Evolutionary conservation across 2,329 filamentous ascomycete genomes (phyloP).

Genomic region (Pyricularia grisea): DNA sequence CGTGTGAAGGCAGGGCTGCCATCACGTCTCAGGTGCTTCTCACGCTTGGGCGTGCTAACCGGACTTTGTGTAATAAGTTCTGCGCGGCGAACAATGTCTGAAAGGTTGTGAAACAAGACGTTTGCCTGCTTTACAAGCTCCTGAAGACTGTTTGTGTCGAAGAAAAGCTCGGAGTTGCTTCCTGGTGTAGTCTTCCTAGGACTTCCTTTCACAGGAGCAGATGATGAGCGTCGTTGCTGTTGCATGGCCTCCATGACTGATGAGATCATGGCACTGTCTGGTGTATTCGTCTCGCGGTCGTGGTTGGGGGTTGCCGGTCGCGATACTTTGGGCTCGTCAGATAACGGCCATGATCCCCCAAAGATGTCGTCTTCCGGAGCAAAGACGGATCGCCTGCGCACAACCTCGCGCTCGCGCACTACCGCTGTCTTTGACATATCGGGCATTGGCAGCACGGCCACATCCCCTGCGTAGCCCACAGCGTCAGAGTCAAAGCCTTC

Average conservation of each 20-base stretch:
- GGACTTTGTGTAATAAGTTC: slow-evolving; percentile 51
- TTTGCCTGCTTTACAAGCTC: slow-evolving; percentile 55
- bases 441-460: slow-evolving; percentile 30
- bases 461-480: slow-evolving; percentile 32
- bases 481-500: slow-evolving; percentile 37
- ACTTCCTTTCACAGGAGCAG: slow-evolving; percentile 26
- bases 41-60: slow-evolving; percentile 36
- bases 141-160: slow-evolving; percentile 60
- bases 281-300: slow-evolving; percentile 15
- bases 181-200: slow-evolving; percentile 22
- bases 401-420: slow-evolving; percentile 41
- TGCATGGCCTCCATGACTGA: slow-evolving; percentile 58
- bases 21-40: slow-evolving; percentile 34
- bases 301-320: slow-evolving; percentile 30
- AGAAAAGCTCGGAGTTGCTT: slow-evolving; percentile 46
- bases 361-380: slow-evolving; percentile 60
- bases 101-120: slow-evolving; percentile 48
- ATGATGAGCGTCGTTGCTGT: slow-evolving; percentile 34
- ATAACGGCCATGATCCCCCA: slow-evolving; percentile 37
- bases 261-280: slow-evolving; percentile 40
- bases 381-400: slow-evolving; percentile 52
- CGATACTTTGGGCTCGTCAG: slow-evolving; percentile 26
- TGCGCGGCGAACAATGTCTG: slow-evolving; percentile 48
- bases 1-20: slow-evolving; percentile 59
- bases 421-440: slow-evolving; percentile 40